These are phyloP conservation scores for Magnaporthiopsis poae DNA, from an alignment of 2,329 filamentous ascomycete species.

Conservation along the genomic window DNA sequence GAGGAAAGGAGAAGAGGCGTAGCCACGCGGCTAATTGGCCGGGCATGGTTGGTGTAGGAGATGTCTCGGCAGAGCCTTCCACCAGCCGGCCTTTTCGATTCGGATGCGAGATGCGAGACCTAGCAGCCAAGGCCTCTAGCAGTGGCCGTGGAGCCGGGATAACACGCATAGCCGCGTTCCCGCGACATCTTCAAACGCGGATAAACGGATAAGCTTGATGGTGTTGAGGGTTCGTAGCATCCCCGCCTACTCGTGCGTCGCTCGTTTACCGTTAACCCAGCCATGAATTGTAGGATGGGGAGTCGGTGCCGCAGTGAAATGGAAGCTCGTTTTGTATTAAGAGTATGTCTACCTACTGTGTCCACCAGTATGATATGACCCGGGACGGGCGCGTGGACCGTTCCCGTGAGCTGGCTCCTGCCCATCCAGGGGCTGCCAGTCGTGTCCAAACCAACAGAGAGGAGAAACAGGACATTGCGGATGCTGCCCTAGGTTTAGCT, in stretches of 20 bases:
- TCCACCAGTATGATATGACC: too few relatives aligned
- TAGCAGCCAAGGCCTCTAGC: background rate
- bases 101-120: background rate
- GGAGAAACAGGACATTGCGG: too few relatives aligned
- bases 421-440: too few relatives aligned
- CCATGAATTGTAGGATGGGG: background rate
- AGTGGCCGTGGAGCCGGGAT: background rate
- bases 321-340: too few relatives aligned
- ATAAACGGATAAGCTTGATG: background rate
- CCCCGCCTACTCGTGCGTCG: background rate
- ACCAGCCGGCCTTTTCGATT: background rate
- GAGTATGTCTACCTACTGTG: too few relatives aligned
- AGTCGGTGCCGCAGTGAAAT: too few relatives aligned
- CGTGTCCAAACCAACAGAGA: too few relatives aligned
- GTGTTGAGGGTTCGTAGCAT: background rate
- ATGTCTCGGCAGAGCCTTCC: background rate
- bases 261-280: background rate
- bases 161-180: background rate
- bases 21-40: background rate
- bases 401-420: too few relatives aligned
- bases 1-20: background rate
- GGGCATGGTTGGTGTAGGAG: background rate
- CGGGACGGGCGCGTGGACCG: too few relatives aligned
- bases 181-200: background rate
- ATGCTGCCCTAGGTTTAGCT: too few relatives aligned